Base-by-base conservation (phyloP, 73 alveolate species). In the Paramecium sexaurelia region DNA sequence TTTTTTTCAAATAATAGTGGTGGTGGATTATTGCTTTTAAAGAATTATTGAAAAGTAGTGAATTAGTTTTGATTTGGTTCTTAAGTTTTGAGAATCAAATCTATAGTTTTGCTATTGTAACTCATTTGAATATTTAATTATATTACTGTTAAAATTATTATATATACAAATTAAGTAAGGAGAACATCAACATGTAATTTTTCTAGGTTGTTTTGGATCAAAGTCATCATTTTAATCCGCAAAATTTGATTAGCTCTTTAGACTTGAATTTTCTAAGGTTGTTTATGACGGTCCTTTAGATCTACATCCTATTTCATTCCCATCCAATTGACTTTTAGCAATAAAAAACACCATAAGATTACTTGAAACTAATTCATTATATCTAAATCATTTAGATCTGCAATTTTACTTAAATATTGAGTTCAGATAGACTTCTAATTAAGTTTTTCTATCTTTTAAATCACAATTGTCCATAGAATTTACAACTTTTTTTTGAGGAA, bases 241-340 rank as follows among this genome's bases (percentile, higher is more conserved):
- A 29, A 51, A 17, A 51, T 51, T 51, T 51, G 67, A 3, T 33
- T 71, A 32, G 26, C 86, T 71, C 11, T 33, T 27, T n/a, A 33
- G 11, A 71, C 86, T 71, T 35, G 86, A 71, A 71, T 71, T 71
- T 71, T 71, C 86, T 15, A 71, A 9, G 37, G 86, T 71, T 71
- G 55, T 35, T 36, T 71, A 71, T 27, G 86, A 71, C 6, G 67
- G 67, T 5, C 86, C 86, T 61, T 61, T 61, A 3, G 83, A 61
- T 61, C 83, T 61, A 32, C 83, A 61, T 29, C 83, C 83, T 26
- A 61, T 61, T 61, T 61, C 83, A 61, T 61, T 61, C 3, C 83
- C 83, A 26, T 61, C 83, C 5, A 61, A 61, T 32, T 61, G 43
- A 29, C 83, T 61, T 24, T 61, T 61, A 24, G 83, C 83, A 61